Conservation (phyloP, 2,329 filamentous ascomycete species). For the Arthroderma uncinatum region DNA sequence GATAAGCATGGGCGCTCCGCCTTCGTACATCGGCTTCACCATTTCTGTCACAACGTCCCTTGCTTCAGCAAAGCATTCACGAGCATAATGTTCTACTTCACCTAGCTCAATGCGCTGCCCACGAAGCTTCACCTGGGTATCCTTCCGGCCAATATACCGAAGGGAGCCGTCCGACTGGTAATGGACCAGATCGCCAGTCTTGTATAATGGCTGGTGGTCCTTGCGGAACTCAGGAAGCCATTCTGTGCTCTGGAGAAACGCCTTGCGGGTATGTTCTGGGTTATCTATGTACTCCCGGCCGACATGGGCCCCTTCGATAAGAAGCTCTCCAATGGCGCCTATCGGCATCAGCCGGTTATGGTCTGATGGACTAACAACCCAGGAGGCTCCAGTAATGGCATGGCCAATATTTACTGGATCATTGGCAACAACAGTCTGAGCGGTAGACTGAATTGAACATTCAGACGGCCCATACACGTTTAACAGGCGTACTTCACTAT, state of each 20-base stretch:
- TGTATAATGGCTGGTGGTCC: slow-evolving; percentile 14
- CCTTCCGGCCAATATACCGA: slow-evolving; percentile 19
- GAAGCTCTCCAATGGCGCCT: slow-evolving; percentile 33
- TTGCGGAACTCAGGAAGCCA: slow-evolving; percentile 10
- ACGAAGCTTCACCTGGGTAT: slow-evolving; percentile 64
- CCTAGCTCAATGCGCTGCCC: slow-evolving; percentile 75
- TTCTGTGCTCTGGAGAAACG: slow-evolving; percentile 40
- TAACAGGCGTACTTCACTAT: slow-evolving; percentile 25
- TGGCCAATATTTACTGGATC: slow-evolving; percentile 13
- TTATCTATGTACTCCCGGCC: slow-evolving; percentile 28
- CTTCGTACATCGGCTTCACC: slow-evolving; percentile 4
- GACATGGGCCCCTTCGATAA: slow-evolving; percentile 30
- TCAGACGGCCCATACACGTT: slow-evolving; percentile 25
- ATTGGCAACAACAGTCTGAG: neutral
- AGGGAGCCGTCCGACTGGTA: slow-evolving; percentile 19
- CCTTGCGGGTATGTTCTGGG: slow-evolving; percentile 24
- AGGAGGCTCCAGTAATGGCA: slow-evolving; percentile 11
- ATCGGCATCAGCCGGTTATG: slow-evolving; percentile 20
- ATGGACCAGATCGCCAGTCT: slow-evolving; percentile 19
- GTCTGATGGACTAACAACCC: slow-evolving; percentile 19
- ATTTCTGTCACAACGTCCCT: slow-evolving; percentile 8
- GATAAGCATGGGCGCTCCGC: slow-evolving; percentile 4
- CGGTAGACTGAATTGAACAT: slow-evolving; percentile 7
- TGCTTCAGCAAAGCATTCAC: slow-evolving; percentile 5
- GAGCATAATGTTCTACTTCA: slow-evolving; percentile 65